A percentile compares a stretch with the other conserved stretches of the same genome.
Conservation (phyloP, 2,329 filamentous ascomycete genomes). For the Stemphylium beticola region DNA sequence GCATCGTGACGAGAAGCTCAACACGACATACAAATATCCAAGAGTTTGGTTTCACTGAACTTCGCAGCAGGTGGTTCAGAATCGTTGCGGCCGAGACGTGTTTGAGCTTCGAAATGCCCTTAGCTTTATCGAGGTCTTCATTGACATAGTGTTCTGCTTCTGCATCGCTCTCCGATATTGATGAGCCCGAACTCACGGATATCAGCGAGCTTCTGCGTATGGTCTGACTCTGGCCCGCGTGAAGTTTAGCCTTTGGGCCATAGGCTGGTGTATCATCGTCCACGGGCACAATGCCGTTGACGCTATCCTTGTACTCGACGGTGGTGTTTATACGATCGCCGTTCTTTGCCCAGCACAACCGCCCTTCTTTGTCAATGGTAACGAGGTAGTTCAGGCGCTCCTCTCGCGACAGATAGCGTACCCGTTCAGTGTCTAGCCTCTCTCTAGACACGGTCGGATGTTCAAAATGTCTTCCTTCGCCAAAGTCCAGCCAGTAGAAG, state of each 20-base stretch:
- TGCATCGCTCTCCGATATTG: conserved; percentile 61
- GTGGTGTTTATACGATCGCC: conserved; percentile 78
- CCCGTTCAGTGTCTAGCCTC: conserved; percentile 75
- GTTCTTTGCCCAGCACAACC: conserved; percentile 88
- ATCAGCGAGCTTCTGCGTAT: conserved; percentile 31
- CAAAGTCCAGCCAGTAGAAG: conserved; percentile 91
- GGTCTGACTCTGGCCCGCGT: conserved; percentile 30
- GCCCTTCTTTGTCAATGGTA: conserved; percentile 73
- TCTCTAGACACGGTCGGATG: conserved; percentile 75
- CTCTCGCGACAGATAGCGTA: conserved; percentile 82
- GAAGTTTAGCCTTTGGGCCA: conserved; percentile 35
- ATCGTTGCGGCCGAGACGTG: conserved; percentile 75
- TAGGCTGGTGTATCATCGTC: conserved; percentile 53
- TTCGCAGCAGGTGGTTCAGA: conserved; percentile 78
- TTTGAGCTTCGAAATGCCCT: conserved; percentile 66
- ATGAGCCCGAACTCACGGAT: conserved; percentile 43
- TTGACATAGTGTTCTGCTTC: conserved; percentile 70
- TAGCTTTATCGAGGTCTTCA: conserved; percentile 66
- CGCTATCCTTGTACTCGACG: conserved; percentile 76
- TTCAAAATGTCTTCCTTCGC: conserved; percentile 74
- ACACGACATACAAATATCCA: conserved; percentile 77
- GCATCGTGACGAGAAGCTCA: not conserved
- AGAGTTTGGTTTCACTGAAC: conserved; percentile 82
- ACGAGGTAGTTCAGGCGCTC: conserved; percentile 84
- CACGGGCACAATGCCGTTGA: conserved; percentile 64